A percentile compares a stretch with the other conserved stretches of the same genome.
phyloP scores from a whole-genome alignment of 2,329 filamentous ascomycete genomes.

The Paramyrothecium roridum region DNA sequence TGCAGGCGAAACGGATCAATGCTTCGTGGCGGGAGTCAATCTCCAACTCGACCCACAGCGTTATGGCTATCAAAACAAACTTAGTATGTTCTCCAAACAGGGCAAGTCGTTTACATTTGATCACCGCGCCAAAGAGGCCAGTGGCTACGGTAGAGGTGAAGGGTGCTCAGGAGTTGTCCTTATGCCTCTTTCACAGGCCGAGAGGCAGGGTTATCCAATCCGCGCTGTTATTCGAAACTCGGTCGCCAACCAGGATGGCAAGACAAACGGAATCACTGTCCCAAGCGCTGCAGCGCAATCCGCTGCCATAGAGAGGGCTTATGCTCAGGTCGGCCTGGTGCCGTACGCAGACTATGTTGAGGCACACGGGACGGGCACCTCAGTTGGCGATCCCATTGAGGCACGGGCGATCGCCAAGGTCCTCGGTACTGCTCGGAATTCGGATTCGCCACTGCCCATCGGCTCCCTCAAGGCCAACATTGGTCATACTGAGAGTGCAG shows the following conservation, averaged over 20 bases:
- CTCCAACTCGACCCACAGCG: constrained; percentile 18
- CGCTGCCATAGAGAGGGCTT: constrained; percentile 28
- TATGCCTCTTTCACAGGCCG: constrained; percentile 37
- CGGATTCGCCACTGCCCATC: constrained; percentile 33
- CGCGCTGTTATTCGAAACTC: constrained; percentile 34
- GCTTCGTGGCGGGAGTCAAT: constrained; percentile 24
- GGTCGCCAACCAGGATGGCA: constrained; percentile 37
- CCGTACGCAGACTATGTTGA: constrained; percentile 32
- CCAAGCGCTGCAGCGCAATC: constrained; percentile 28
- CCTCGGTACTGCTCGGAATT: constrained; percentile 26
- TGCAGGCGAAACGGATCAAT: constrained; percentile 22
- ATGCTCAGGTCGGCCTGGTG: constrained; percentile 26
- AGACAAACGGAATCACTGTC: constrained; percentile 37
- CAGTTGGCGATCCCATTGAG: constrained; percentile 44
- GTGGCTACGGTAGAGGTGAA: constrained; percentile 48
- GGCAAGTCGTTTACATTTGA: constrained; percentile 35
- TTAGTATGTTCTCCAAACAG: constrained; percentile 18
- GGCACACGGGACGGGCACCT: constrained; percentile 45
- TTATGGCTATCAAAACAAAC: constrained; percentile 17
- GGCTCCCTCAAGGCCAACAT: constrained; percentile 39
- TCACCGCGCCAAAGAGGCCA: constrained; percentile 39
- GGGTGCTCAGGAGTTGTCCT: constrained; percentile 38
- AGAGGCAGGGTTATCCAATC: constrained; percentile 33
- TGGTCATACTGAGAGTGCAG: constrained; percentile 19
- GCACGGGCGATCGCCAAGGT: constrained; percentile 35